Base-by-base conservation (phyloP, 805 yeast genomes). In the Wickerhamiella brachini region DNA sequence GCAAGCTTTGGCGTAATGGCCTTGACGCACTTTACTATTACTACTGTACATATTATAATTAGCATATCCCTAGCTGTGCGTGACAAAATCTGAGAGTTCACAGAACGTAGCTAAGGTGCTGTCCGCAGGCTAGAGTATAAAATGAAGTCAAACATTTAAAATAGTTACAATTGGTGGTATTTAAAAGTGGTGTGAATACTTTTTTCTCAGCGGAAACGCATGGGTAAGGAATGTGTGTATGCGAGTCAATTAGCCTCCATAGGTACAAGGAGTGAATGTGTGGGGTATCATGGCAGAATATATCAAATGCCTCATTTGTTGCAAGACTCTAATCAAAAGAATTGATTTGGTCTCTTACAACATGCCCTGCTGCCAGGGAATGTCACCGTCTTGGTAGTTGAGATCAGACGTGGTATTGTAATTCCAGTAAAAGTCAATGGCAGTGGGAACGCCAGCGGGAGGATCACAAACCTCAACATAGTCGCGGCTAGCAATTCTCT, bases 1-100 rank as follows among this genome's bases (percentile, higher is more conserved):
- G 22, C 52, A 52, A 50, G 62, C 63, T 5, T 50, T 59, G 17
- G 63, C 63, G 2, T 59, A 22, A 44, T 10, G 2, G 31, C 9
- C 37, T 13, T 29, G 15, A 3, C 3, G 12, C 12, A 12, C 15
- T 9, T 3, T 29, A 29, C 6, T 13, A 4, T 8, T 5, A 20
- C 15, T 7, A 38, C 17, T 38, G 34, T 29, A 29, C 34, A 29
- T 29, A 29, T 5, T 12, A 9, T 9, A 3, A 5, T 3, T 29
- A 15, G 34, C 12, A 29, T 29, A 26, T 26, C n/a, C n/a, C n/a
- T n/a, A n/a, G n/a, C n/a, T n/a, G n/a, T n/a, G n/a, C n/a, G n/a
- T n/a, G n/a, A n/a, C n/a, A n/a, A n/a, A n/a, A n/a, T n/a, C n/a
- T n/a, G n/a, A n/a, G n/a, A n/a, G n/a, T n/a, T n/a, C n/a, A n/a